Evolutionary conservation across 768 basidiomycete genomes (phyloP), one percentile per base, ranked within the genome.

Genomic region (Boletus pseudo-olivaceus): DNA sequence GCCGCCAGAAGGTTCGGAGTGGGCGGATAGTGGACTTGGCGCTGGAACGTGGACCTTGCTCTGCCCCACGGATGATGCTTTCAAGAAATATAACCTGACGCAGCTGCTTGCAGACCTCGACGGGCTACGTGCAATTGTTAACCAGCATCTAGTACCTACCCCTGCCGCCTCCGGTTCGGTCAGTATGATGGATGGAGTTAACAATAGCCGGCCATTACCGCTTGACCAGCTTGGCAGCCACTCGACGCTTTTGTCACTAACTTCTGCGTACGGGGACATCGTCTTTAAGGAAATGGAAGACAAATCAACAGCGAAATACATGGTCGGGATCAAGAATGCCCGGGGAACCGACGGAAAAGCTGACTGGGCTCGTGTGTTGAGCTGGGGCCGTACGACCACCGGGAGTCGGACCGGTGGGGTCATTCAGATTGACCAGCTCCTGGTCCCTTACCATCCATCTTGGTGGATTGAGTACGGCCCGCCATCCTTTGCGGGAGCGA

Each of bases 31-130:
- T 52, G 77, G 72, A 42, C 62, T 79, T n/a, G 64, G 67, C 19
- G 78, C 75, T 26, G 72, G 69, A 9, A 85, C 87, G 4, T 98
- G 95, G 87, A 96, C 93, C 2, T 70, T 99, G 5, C 78, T 99
- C 20, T 94, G 90, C 60, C 97, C 97, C 4, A 83, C 84, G 7
- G 97, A 99, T 64, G 87, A 88, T 54, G 94, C 96, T 0, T 97
- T 98, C 79, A 87, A 93, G 67, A 74, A 81, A 20, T 73, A 88
- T 69, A 95, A 98, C 73, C 71, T 98, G 53, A 93, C 93, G 0
- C 69, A 72, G 54, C 69, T 93, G 23, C 85, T 84, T 57, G 78
- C 77, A 27, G 79, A 91, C 63, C 54, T 71, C 11, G 76, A 81
- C 4, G 63, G 62, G 7, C 73, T 92, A 45, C 78, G 76, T 49